Base-by-base conservation (phyloP, 2,329 filamentous ascomycete genomes). In the Neofusicoccum laricinum region DNA sequence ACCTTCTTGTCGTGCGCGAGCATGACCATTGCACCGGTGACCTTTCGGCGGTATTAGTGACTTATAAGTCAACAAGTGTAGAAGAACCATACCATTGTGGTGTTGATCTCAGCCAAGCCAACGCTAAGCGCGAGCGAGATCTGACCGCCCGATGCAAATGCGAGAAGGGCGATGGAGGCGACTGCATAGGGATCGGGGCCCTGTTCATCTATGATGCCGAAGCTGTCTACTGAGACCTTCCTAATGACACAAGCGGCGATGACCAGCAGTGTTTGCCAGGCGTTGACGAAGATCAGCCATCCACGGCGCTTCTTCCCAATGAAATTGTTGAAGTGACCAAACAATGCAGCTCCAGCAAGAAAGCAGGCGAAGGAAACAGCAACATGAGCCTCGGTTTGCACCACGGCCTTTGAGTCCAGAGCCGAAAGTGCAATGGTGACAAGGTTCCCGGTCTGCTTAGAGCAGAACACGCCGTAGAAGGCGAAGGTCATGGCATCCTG, bases 401-500 rank as follows among this genome's bases (percentile, higher is more conserved):
- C 32, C 10, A 66, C 58, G 4, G 62, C 48, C 1, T 61, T 11
- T 11, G 58, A 50, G 17, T 59, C 25, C 4, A 67, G 48, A 3
- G 66, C 65, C 11, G 61, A 51, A n/a, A 64, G 64, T 25, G 64
- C 64, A 11, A 66, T 38, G 40, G 40, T 51, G 17, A 65, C 43
- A n/a, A 65, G 48, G 41, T 65, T 65, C 30, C 71, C 71, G 1
- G 71, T 73, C 21, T 70, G 69, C 61, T 73, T 73, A 4, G 69
- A 71, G 11, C 69, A 68, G 53, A 72, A 73, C 36, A 72, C 67
- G 46, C 65, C 64, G 64, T 71, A 72, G 43, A 66, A 69, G 15
- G 67, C 68, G 67, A 68, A 72, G n/a, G 71, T 73, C 65, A 71
- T 70, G 19, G 69, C 68, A 48, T 73, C 71, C 15, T 72, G 67